Evolutionary conservation across 2,329 filamentous ascomycete species (phyloP).

Genomic region (Aspergillus unguis): DNA sequence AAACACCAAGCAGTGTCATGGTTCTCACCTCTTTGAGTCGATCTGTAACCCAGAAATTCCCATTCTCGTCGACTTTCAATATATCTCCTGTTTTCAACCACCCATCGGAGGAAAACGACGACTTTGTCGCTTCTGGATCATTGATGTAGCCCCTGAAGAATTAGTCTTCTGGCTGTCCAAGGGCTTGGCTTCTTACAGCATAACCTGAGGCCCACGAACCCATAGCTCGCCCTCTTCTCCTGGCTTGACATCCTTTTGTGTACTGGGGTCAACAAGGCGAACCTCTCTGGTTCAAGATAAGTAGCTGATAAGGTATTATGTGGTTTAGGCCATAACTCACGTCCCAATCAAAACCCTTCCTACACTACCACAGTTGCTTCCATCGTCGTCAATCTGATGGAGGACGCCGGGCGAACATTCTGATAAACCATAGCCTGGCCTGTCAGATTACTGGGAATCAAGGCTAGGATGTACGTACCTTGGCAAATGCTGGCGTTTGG

Average conservation of each 20-base stretch:
- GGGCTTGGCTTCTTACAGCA: slow-evolving; percentile 13
- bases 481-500: slow-evolving; percentile 18
- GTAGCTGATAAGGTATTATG: not conserved
- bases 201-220: slow-evolving; percentile 18
- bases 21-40: slow-evolving; percentile 21
- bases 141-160: slow-evolving; percentile 17
- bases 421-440: slow-evolving; percentile 18
- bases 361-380: slow-evolving; percentile 15
- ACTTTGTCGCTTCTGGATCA: slow-evolving; percentile 15
- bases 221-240: slow-evolving; percentile 22
- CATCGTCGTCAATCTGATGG: slow-evolving; percentile 18
- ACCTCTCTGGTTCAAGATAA: slow-evolving; percentile 11
- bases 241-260: slow-evolving; percentile 11
- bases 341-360: slow-evolving; percentile 19
- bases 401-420: slow-evolving; percentile 17
- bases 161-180: not conserved
- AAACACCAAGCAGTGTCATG: not conserved
- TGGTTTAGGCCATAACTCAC: not conserved
- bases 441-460: not conserved
- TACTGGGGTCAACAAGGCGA: slow-evolving; percentile 19
- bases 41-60: slow-evolving; percentile 22
- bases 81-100: slow-evolving; percentile 23
- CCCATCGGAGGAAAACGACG: slow-evolving; percentile 16
- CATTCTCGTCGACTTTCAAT: slow-evolving; percentile 15
- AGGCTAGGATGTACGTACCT: slow-evolving; percentile 8